Evolutionary conservation across 805 yeast species (phyloP).

Genomic region (Candida xyloterini): DNA sequence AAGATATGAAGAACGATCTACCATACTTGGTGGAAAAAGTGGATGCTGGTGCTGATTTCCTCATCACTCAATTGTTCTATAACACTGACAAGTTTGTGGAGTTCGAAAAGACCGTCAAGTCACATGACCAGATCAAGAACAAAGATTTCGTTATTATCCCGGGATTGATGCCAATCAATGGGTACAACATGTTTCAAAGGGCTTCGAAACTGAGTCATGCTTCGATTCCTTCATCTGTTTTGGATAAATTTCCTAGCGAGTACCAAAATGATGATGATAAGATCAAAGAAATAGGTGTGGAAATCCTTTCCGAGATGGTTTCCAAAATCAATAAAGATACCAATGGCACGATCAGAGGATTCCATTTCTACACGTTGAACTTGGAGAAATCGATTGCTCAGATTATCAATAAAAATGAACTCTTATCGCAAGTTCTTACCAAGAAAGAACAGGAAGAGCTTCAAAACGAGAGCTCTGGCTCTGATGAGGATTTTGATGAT

Average conservation of each 20-base stretch:
- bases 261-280: slow-evolving; percentile 71
- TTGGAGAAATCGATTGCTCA: slow-evolving; percentile 90
- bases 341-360: slow-evolving; percentile 63
- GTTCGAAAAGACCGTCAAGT: slow-evolving; percentile 55
- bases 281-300: slow-evolving; percentile 82
- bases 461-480: slow-evolving; percentile 31
- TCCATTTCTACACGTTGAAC: slow-evolving; percentile 90
- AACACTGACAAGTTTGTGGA: slow-evolving; percentile 74
- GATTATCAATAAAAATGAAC: slow-evolving; percentile 61
- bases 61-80: slow-evolving; percentile 87
- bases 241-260: slow-evolving; percentile 52
- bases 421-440: slow-evolving; percentile 47
- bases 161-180: slow-evolving; percentile 89
- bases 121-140: slow-evolving; percentile 34
- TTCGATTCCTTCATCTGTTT: slow-evolving; percentile 59
- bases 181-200: slow-evolving; percentile 75
- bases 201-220: slow-evolving; percentile 91
- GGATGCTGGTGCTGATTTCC: slow-evolving; percentile 92
- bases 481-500: slow-evolving; percentile 31
- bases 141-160: slow-evolving; percentile 63
- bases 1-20: slow-evolving; percentile 65
- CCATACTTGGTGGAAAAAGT: slow-evolving; percentile 81
- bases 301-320: slow-evolving; percentile 62
- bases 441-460: slow-evolving; percentile 34
- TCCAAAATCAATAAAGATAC: slow-evolving; percentile 52